Evolutionary conservation across 495 filamentous ascomycete species (phyloP).

Genomic region (Penicillium odoratum): DNA sequence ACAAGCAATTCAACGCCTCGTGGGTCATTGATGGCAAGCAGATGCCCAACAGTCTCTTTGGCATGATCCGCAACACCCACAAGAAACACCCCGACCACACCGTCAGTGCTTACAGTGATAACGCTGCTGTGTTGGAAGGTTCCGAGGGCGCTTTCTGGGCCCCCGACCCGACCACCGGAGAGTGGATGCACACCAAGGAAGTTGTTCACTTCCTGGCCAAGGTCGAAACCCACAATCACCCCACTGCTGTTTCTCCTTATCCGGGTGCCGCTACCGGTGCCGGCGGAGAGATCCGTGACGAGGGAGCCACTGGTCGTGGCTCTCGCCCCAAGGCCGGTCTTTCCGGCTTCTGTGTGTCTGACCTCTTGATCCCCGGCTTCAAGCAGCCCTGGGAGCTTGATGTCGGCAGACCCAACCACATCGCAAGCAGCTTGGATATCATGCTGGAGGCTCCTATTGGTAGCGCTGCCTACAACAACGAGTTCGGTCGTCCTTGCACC

Average conservation of each 20-base stretch:
- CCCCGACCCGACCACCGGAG: constrained; percentile 76
- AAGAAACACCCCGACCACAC: constrained; percentile 72
- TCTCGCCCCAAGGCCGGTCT: constrained; percentile 93
- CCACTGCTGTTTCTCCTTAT: constrained; percentile 88
- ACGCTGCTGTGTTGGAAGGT: constrained; percentile 89
- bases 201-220: constrained; percentile 86
- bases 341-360: constrained; percentile 90
- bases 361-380: constrained; percentile 81
- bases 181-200: constrained; percentile 88
- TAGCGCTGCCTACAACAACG: constrained; percentile 94
- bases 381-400: constrained; percentile 86
- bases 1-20: constrained; percentile 90
- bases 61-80: constrained; percentile 95
- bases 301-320: constrained; percentile 89
- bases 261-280: constrained; percentile 88
- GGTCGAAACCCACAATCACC: constrained; percentile 98
- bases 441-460: constrained; percentile 97
- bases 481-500: constrained; percentile 92
- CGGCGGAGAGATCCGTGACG: constrained; percentile 92
- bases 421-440: constrained; percentile 89
- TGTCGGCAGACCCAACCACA: constrained; percentile 85
- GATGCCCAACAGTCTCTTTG: constrained; percentile 79
- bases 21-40: constrained; percentile 93
- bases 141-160: constrained; percentile 76
- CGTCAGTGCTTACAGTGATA: constrained; percentile 95